phyloP scores from a whole-genome alignment of 179 eudicot species.

The Spinacia oleracea region DNA sequence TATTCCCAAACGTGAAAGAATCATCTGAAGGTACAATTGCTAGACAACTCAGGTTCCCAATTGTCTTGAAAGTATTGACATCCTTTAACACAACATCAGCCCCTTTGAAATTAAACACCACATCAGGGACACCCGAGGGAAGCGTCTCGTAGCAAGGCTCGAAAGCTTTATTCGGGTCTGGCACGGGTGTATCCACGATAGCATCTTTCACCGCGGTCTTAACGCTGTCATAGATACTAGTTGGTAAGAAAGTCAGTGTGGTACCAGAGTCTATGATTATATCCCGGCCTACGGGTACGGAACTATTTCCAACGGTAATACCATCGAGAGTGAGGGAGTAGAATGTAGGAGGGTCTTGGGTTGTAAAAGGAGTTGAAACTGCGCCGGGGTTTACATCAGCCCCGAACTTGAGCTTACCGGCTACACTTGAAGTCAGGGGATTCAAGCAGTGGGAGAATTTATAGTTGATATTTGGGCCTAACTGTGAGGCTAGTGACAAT shows the following conservation, averaged over 20 bases:
- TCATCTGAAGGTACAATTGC: slow-evolving; percentile 39
- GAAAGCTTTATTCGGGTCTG: slow-evolving; percentile 30
- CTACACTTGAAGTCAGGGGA: slow-evolving; percentile 23
- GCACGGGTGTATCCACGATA: slow-evolving; percentile 12
- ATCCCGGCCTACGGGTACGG: background rate
- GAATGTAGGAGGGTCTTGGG: slow-evolving; percentile 25
- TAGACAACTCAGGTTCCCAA: slow-evolving; percentile 32
- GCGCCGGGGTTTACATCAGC: slow-evolving; percentile 28
- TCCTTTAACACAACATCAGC: slow-evolving; percentile 43
- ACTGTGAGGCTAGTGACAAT: slow-evolving; percentile 45
- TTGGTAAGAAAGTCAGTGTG: slow-evolving; percentile 45
- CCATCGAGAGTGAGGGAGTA: slow-evolving; percentile 46
- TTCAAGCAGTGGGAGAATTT: slow-evolving; percentile 55
- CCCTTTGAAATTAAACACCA: slow-evolving; percentile 43
- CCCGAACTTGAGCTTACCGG: slow-evolving; percentile 55
- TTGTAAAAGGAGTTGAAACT: slow-evolving; percentile 44
- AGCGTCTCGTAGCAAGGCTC: slow-evolving; percentile 35
- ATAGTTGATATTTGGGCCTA: slow-evolving; percentile 33
- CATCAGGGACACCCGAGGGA: slow-evolving; percentile 26
- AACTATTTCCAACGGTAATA: slow-evolving; percentile 32
- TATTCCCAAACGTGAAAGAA: slow-evolving; percentile 43
- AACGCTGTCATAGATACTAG: slow-evolving; percentile 24
- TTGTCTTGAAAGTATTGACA: slow-evolving; percentile 28
- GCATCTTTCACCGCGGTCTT: slow-evolving; percentile 25
- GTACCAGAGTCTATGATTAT: slow-evolving; percentile 61